phyloP scores from a whole-genome alignment of 345 rosid genomes.

The Adansonia digitata region DNA sequence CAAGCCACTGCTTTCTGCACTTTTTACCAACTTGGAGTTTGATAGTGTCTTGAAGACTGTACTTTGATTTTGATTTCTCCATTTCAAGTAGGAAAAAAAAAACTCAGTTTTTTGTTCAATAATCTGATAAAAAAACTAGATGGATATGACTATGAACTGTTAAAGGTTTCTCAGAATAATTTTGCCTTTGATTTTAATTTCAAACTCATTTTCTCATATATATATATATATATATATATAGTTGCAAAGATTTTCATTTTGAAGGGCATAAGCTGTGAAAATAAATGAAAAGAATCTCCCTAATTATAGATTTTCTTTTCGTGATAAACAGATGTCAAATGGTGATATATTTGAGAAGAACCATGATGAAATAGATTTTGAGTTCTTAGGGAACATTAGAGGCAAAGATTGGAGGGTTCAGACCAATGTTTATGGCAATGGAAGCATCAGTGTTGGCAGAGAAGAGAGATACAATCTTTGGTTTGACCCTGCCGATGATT shows the following conservation, averaged over 20 bases:
- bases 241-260: not conserved
- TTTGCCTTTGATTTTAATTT: not conserved
- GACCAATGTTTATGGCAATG: constrained; percentile 90
- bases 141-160: not conserved
- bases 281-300: not conserved
- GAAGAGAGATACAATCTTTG: constrained; percentile 93
- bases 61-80: not conserved
- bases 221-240: no score
- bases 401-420: constrained; percentile 99
- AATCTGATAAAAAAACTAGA: not conserved
- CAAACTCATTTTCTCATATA: not conserved
- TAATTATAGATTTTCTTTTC: not conserved
- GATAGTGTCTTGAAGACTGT: not conserved
- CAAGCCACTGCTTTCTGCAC: not conserved
- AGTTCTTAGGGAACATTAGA: constrained; percentile 93
- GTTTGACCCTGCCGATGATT: constrained; percentile 95
- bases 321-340: constrained; percentile 70
- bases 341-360: constrained; percentile 87
- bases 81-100: not conserved
- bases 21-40: not conserved
- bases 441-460: constrained; percentile 80
- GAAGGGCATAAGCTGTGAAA: not conserved
- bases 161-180: not conserved
- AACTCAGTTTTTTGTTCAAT: not conserved
- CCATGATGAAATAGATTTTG: constrained; percentile 96